A percentile compares a stretch with the other conserved stretches of the same genome.
Conservation (phyloP, 2,329 filamentous ascomycete genomes). For the Xylaria sp. region DNA sequence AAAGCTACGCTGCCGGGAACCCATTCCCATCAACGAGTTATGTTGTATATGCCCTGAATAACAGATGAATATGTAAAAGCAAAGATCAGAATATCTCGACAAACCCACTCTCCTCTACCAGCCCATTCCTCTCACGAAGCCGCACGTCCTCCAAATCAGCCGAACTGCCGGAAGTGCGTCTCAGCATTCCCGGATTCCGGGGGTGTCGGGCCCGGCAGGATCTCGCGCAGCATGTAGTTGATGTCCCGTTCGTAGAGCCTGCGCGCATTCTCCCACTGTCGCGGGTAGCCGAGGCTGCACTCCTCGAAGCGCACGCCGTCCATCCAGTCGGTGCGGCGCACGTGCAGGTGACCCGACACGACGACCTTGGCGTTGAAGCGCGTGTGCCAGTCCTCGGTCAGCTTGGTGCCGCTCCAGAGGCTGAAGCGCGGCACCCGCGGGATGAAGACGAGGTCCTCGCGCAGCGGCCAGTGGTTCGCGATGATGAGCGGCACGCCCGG, state of each 20-base stretch:
- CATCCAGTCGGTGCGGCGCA: constrained; percentile 54
- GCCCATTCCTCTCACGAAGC: not conserved
- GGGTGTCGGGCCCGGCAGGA: constrained; percentile 48
- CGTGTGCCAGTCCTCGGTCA: constrained; percentile 52
- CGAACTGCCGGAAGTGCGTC: constrained; percentile 45
- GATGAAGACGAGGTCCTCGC: constrained; percentile 52
- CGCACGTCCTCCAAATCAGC: constrained; percentile 32
- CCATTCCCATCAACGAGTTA: not conserved
- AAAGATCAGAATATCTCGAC: not conserved
- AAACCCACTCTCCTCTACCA: not conserved
- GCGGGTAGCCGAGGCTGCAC: constrained; percentile 53
- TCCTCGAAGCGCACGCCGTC: constrained; percentile 54
- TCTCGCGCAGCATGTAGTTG: constrained; percentile 52
- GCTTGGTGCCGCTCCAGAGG: constrained; percentile 54
- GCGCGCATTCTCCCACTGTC: constrained; percentile 51
- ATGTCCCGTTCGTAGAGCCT: constrained; percentile 46
- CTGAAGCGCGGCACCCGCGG: constrained; percentile 52
- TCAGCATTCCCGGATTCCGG: constrained; percentile 41
- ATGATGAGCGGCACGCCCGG: constrained; percentile 48
- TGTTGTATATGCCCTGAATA: not conserved
- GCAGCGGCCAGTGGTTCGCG: constrained; percentile 54
- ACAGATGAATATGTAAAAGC: not conserved
- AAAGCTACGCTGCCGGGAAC: not conserved
- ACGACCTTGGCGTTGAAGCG: constrained; percentile 52
- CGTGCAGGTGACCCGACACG: constrained; percentile 53